Base-by-base conservation (phyloP, 1,284 basidiomycete genomes). In the Schizophyllum commune region DNA sequence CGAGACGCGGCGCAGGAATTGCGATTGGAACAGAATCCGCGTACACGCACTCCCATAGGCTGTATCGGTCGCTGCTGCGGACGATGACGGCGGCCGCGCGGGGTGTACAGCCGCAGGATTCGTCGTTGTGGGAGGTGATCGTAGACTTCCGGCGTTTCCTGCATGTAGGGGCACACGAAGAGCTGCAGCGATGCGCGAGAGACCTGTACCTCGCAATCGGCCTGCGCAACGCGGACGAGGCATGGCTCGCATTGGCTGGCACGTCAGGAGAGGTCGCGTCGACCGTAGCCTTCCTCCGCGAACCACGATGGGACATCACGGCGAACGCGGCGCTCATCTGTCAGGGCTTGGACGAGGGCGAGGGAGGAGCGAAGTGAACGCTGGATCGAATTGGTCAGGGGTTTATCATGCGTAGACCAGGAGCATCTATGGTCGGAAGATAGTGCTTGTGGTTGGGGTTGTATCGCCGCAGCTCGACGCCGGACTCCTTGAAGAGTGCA, bases 111-210 rank as follows among this genome's bases (percentile, higher is more conserved):
- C 79, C 85, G 47, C 83, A 84, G 63, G 91, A 95, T 61, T 68
- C 75, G 1, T 79, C 86, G 15, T 71, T 85, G 22, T 97, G 94
- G 94, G 86, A 94, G 63, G 83, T 94, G 57, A 78, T 88, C 20
- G 64, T 92, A 19, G 72, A 79, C 2, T 91, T 91, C 67, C 78
- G 93, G 58, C 80, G 89, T 39, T 95, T 96, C 69, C 72, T 96
- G 62, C 83, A 86, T 61, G 68, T 67, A 5, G 72, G 82, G 58
- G 83, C 80, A 2, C 86, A 96, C 64, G 81, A 82, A 59, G 92
- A 94, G 68, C 74, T 96, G 21, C 91, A 92, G 68, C 69, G 68
- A 1, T 80, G 75, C 67, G 91, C 90, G 22, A 77, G 81, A 64
- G 76, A 79, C 47, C 71, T 96, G 59, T 96, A 91, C 70, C 63